Conservation (phyloP, 2,329 filamentous ascomycete species). For the Ophiognomonia clavigignenti-juglandacearum region DNA sequence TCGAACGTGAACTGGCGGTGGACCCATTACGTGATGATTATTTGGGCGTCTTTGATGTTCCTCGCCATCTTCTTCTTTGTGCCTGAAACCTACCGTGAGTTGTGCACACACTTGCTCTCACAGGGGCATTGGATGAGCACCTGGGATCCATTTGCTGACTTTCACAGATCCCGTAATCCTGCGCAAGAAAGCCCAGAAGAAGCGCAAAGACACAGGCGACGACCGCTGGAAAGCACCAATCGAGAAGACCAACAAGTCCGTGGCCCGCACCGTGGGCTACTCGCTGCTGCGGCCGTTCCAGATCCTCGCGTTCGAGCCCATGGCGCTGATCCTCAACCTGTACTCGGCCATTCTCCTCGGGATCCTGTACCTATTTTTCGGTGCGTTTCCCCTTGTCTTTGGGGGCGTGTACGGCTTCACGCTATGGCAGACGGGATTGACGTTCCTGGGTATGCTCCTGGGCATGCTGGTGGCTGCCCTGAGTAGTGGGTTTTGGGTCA, state of each 20-base stretch:
- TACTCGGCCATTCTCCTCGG: constrained; percentile 83
- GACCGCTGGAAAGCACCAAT: constrained; percentile 70
- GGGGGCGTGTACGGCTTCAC: constrained; percentile 68
- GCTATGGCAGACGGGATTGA: constrained; percentile 73
- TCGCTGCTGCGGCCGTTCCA: constrained; percentile 70
- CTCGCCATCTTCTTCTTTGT: constrained; percentile 65
- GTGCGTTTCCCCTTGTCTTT: constrained; percentile 81
- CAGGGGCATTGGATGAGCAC: background rate
- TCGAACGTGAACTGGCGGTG: constrained; percentile 70
- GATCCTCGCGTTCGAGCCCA: constrained; percentile 75
- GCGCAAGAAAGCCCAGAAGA: constrained; percentile 62
- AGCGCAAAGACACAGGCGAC: constrained; percentile 75
- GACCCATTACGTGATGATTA: constrained; percentile 80
- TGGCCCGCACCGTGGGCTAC: constrained; percentile 53
- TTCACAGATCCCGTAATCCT: constrained; percentile 60
- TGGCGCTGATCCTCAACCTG: constrained; percentile 77
- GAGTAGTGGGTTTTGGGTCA: constrained; percentile 63
- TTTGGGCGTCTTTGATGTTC: constrained; percentile 69
- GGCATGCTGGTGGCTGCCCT: constrained; percentile 62
- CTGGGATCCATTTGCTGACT: background rate
- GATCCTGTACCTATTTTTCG: constrained; percentile 86
- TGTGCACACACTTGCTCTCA: background rate
- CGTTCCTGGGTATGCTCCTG: constrained; percentile 67
- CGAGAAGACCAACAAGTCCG: constrained; percentile 66
- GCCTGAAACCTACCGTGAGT: constrained; percentile 77